Percentiles rank a stretch among this genome's conserved stretches.
Evolutionary conservation across 2,329 filamentous ascomycete genomes (phyloP).

Genomic region (Colletotrichum endophyticum): DNA sequence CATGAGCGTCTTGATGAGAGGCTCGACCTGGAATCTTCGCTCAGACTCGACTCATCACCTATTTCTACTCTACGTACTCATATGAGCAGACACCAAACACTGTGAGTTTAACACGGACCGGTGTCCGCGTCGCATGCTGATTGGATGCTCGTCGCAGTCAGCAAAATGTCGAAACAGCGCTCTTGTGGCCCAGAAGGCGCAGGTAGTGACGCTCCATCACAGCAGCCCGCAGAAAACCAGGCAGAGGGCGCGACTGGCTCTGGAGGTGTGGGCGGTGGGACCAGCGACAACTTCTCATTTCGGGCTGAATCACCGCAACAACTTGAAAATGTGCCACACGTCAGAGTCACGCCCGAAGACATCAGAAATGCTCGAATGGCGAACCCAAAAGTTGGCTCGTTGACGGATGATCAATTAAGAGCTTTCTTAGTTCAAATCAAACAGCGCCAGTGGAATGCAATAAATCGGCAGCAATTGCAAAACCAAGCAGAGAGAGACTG

Average conservation of each 20-base stretch:
- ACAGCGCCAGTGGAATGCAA: neutral
- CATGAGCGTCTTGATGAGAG: neutral
- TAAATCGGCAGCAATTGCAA: neutral
- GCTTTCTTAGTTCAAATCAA: neutral
- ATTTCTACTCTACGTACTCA: neutral
- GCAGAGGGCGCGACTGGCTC: neutral
- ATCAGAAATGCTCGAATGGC: neutral
- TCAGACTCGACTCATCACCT: neutral
- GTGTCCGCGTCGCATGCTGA: neutral
- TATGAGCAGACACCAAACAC: neutral
- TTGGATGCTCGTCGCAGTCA: neutral
- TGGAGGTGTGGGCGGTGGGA: neutral
- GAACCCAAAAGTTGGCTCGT: rapidly evolving
- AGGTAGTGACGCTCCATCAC: neutral
- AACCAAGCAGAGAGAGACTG: neutral
- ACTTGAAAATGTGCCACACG: neutral
- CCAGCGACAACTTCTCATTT: neutral
- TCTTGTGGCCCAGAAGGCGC: neutral
- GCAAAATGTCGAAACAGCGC: neutral
- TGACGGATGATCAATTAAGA: neutral
- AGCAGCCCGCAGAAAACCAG: neutral
- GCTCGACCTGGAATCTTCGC: neutral
- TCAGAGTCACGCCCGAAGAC: neutral
- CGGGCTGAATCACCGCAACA: neutral
- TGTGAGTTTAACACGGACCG: neutral